Conservation (phyloP, 495 filamentous ascomycete genomes). For the Margaritispora aquatica region DNA sequence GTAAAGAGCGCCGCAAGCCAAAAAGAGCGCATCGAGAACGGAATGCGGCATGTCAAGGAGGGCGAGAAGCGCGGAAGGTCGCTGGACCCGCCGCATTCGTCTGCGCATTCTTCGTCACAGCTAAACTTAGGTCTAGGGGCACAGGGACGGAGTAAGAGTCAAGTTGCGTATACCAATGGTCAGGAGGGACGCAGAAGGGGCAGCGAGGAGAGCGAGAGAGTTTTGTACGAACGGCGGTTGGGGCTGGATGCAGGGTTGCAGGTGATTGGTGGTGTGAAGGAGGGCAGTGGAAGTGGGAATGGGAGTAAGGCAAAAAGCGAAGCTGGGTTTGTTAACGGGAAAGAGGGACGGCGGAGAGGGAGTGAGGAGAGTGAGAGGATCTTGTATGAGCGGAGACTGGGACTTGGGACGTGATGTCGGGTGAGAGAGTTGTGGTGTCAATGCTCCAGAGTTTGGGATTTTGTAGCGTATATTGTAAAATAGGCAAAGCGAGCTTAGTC, state of each 20-base stretch:
- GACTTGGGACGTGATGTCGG: too few relatives aligned
- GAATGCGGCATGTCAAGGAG: not conserved
- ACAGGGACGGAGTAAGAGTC: too few relatives aligned
- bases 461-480: too few relatives aligned
- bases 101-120: not conserved
- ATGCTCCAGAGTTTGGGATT: too few relatives aligned
- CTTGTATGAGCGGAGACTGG: too few relatives aligned
- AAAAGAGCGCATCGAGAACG: not conserved
- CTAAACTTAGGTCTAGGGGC: not conserved
- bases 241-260: not conserved
- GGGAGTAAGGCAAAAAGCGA: not conserved
- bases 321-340: not conserved
- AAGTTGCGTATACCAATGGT: too few relatives aligned
- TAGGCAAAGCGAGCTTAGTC: too few relatives aligned
- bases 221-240: not conserved
- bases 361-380: too few relatives aligned
- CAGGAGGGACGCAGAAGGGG: too few relatives aligned
- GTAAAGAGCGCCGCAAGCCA: not conserved
- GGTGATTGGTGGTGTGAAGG: not conserved
- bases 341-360: not conserved
- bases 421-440: too few relatives aligned
- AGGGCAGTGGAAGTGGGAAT: not conserved
- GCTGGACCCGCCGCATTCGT: too few relatives aligned
- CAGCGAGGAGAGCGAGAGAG: too few relatives aligned
- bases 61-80: not conserved